A percentile compares a stretch with the other conserved stretches of the same genome.
Evolutionary conservation across 164 flowering plant species (phyloP).

Genomic region (Umbilicus rupestris): DNA sequence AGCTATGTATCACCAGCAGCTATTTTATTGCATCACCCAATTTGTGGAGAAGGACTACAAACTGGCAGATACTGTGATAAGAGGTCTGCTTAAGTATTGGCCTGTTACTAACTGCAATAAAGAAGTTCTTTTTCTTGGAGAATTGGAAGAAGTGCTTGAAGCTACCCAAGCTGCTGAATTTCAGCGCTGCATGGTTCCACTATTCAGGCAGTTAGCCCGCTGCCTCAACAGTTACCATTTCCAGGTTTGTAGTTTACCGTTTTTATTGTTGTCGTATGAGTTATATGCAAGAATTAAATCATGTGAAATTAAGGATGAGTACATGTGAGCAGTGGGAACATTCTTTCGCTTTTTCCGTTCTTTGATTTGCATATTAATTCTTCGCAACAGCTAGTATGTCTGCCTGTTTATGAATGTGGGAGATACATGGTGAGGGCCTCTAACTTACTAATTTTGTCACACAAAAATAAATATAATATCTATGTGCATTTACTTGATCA

Average conservation of each 20-base stretch:
- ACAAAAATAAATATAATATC: too few relatives aligned
- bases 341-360: too few relatives aligned
- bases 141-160: slow-evolving; percentile 36
- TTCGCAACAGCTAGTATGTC: too few relatives aligned
- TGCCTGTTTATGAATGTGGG: too few relatives aligned
- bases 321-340: too few relatives aligned
- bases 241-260: slow-evolving; percentile 8
- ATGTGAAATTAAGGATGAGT: too few relatives aligned
- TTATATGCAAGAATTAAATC: too few relatives aligned
- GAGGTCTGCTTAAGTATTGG: slow-evolving; percentile 49
- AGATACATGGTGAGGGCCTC: too few relatives aligned
- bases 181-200: slow-evolving; percentile 36
- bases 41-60: slow-evolving; percentile 27
- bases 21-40: slow-evolving; percentile 41
- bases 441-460: too few relatives aligned
- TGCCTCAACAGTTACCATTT: slow-evolving; percentile 48
- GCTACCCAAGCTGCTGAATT: slow-evolving; percentile 15
- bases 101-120: slow-evolving; percentile 41
- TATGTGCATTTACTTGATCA: too few relatives aligned
- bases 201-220: slow-evolving; percentile 39
- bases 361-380: too few relatives aligned
- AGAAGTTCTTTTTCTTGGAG: slow-evolving; percentile 42
- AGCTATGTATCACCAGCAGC: slow-evolving; percentile 38
- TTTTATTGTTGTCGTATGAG: background rate
- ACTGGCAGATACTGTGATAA: slow-evolving; percentile 36